A percentile compares a stretch with the other conserved stretches of the same genome.
Evolutionary conservation across 1,139 yeast genomes (phyloP).

Genomic region (Suhomyces choctaworum): DNA sequence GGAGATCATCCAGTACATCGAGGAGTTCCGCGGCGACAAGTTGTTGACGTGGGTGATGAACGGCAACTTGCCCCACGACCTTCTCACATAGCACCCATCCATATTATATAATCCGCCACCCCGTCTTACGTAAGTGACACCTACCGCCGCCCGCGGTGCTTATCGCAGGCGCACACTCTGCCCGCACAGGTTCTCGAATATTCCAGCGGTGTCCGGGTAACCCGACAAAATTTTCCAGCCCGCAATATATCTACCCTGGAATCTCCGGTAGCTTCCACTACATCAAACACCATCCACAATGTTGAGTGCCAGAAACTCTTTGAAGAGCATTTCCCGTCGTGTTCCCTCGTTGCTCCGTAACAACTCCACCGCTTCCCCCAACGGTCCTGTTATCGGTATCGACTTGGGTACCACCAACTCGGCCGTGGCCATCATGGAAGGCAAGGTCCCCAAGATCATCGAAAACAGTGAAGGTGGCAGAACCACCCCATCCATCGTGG

Average conservation of each 20-base stretch:
- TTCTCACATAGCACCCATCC: slow-evolving; percentile 17
- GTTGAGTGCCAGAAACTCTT: slow-evolving; percentile 50
- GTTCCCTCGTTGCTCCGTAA: slow-evolving; percentile 48
- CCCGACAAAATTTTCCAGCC: slow-evolving; percentile 17
- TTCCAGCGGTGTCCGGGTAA: slow-evolving; percentile 17
- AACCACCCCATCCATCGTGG: slow-evolving; percentile 98
- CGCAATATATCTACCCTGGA: slow-evolving; percentile 11
- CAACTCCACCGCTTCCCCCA: slow-evolving; percentile 53
- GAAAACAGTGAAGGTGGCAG: slow-evolving; percentile 99
- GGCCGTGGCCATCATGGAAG: slow-evolving; percentile 98
- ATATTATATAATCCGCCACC: no score
- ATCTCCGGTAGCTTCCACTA: neutral
- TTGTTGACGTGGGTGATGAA: slow-evolving; percentile 53
- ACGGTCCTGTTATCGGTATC: slow-evolving; percentile 91
- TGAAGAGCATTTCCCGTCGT: slow-evolving; percentile 45
- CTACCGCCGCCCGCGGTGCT: no score
- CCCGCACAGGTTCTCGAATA: slow-evolving; percentile 10
- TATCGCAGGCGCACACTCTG: slow-evolving; percentile 6
- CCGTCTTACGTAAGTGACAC: no score
- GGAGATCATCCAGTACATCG: slow-evolving; percentile 45
- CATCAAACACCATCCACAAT: slow-evolving; percentile 20
- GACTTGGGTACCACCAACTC: slow-evolving; percentile 99
- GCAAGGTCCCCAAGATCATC: slow-evolving; percentile 92
- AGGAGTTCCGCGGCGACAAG: slow-evolving; percentile 46
- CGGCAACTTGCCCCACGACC: slow-evolving; percentile 46